Evolutionary conservation across 2,329 filamentous ascomycete genomes (phyloP), one percentile per base, ranked within the genome.

Genomic region (Epichloe hybrida): DNA sequence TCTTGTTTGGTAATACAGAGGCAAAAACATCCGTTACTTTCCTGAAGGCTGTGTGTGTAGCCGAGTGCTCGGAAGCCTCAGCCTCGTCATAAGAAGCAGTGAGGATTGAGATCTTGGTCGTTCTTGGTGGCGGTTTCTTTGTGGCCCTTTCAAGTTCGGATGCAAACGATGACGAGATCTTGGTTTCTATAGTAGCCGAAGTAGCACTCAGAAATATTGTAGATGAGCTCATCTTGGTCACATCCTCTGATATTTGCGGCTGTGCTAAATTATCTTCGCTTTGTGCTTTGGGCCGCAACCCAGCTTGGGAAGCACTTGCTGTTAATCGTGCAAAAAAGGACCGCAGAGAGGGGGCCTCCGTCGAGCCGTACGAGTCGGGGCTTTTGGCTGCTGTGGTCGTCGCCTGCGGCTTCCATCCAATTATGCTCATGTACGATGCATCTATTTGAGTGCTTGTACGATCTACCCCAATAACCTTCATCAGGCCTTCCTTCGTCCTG

Each of bases 91-190:
- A 95, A 0, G 91, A 94, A 17, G 91, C 89, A 0, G 90, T 96
- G 46, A 98, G 69, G 36, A 97, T 86, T 6, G 91, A 85, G 31
- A 98, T 78, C 48, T 82, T 87, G 0, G 93, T 94, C 11, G 77
- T 78, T 63, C 88, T 95, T 0, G 93, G 93, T 0, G 94, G 93
- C 3, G 90, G 88, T 62, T 98, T 98, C 69, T 97, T 96, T 1
- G 94, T 98, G 15, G 94, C 93, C 54, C 94, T 81, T 69, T 97
- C 89, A 11, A 98, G 77, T 64, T 98, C 94, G 1, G 83, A 76
- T 3, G 88, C 82, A 59, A 97, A 88, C 39, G 75, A 79, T 34
- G 77, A 70, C 20, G 79, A 73, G 1, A 96, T 82, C 45, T 79
- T 86, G 0, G 90, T 95, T 58, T 81, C 78, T 35, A 97, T 82